Percentiles rank a stretch among this genome's conserved stretches.
Conservation (phyloP, 345 rosid species). For the Cardamine resedifolia region DNA sequence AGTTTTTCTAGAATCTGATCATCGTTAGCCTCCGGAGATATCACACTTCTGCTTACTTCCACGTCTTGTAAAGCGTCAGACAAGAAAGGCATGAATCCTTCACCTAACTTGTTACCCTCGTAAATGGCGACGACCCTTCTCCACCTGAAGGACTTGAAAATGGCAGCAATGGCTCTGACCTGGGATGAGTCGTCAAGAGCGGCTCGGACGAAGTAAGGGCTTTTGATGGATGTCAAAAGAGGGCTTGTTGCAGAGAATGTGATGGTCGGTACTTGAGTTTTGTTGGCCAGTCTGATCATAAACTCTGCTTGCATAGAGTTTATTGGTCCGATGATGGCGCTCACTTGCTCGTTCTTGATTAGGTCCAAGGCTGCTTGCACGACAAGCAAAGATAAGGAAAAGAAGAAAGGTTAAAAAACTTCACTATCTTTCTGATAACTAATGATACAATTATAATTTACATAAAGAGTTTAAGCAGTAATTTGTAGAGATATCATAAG, state of each 20-base stretch:
- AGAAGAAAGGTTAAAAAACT: background rate
- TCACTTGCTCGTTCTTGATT: constrained; percentile 48
- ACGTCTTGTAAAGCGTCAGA: constrained; percentile 40
- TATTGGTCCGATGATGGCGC: constrained; percentile 57
- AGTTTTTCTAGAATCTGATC: constrained; percentile 43
- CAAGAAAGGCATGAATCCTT: constrained; percentile 42
- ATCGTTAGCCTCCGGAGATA: constrained; percentile 39
- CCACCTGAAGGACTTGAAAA: constrained; percentile 47
- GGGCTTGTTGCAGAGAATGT: constrained; percentile 49
- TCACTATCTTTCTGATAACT: no score
- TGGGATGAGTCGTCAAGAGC: constrained; percentile 46
- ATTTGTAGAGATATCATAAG: background rate
- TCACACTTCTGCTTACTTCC: constrained; percentile 11
- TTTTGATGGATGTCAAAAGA: constrained; percentile 25
- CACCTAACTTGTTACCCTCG: constrained; percentile 44
- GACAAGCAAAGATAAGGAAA: constrained; percentile 19
- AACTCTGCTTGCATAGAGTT: constrained; percentile 47
- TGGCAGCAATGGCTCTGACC: constrained; percentile 41
- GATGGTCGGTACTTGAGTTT: constrained; percentile 51
- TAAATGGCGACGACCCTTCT: constrained; percentile 43
- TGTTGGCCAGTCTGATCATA: constrained; percentile 34
- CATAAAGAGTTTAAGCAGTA: background rate
- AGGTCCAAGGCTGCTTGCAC: constrained; percentile 45
- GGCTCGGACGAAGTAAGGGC: constrained; percentile 45
- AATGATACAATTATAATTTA: background rate